Evolutionary conservation across 2,329 filamentous ascomycete species (phyloP).

Genomic region (Colletotrichum sublineola): DNA sequence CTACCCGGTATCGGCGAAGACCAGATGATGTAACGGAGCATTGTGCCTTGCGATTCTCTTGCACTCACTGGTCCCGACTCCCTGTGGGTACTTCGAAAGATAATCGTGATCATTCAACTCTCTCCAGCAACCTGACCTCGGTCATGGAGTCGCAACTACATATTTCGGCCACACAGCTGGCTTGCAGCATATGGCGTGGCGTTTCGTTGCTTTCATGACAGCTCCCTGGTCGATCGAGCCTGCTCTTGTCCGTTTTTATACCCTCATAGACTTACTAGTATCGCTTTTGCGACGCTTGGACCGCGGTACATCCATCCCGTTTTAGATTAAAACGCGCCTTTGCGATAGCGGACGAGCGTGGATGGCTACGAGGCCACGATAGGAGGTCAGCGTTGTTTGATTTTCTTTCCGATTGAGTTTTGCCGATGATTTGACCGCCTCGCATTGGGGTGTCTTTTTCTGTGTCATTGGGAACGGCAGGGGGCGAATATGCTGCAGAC

Average conservation of each 20-base stretch:
- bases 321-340: slow-evolving; percentile 35
- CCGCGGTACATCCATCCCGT: slow-evolving; percentile 26
- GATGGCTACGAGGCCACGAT: slow-evolving; percentile 15
- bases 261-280: slow-evolving; percentile 43
- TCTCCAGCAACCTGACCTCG: not conserved
- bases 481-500: not conserved
- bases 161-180: slow-evolving; percentile 18
- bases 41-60: not conserved
- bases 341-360: slow-evolving; percentile 8
- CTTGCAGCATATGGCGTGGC: slow-evolving; percentile 35
- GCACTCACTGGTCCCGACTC: not conserved
- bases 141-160: slow-evolving; percentile 1
- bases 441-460: slow-evolving; percentile 1
- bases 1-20: slow-evolving; percentile 62
- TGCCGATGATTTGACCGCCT: slow-evolving; percentile 18
- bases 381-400: slow-evolving; percentile 16
- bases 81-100: slow-evolving; percentile 2
- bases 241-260: slow-evolving; percentile 42
- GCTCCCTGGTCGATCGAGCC: slow-evolving; percentile 27
- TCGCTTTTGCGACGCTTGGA: slow-evolving; percentile 38
- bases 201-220: slow-evolving; percentile 37
- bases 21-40: slow-evolving; percentile 46
- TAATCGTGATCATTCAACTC: not conserved
- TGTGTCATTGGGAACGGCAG: not conserved
- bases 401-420: slow-evolving; percentile 19